Evolutionary conservation across 192 early-diverging fungal species (phyloP).

Genomic region (Podila epicladia): DNA sequence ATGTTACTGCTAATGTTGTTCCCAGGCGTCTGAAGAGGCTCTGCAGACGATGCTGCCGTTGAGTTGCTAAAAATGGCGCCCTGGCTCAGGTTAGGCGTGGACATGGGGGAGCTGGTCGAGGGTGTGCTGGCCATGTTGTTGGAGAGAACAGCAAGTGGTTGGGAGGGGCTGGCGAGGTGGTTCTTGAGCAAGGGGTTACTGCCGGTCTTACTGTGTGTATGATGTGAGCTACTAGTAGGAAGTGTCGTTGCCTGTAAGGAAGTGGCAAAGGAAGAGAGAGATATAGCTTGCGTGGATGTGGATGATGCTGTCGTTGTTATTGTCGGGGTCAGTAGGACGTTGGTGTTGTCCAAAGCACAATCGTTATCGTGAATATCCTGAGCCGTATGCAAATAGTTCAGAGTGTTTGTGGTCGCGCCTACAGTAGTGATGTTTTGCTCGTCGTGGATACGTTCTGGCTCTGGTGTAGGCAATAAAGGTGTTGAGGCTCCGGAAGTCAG

Average conservation of each 20-base stretch:
- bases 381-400: too few species aligned
- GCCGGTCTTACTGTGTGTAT: not conserved
- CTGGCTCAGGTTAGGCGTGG: not conserved
- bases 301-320: not conserved
- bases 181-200: not conserved
- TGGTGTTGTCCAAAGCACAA: not conserved
- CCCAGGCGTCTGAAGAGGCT: not conserved
- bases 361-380: not conserved
- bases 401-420: too few species aligned
- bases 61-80: not conserved
- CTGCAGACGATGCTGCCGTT: conserved; percentile 7
- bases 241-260: not conserved
- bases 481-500: too few species aligned
- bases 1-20: not conserved
- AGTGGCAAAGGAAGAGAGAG: not conserved
- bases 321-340: not conserved
- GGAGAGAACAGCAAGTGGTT: not conserved
- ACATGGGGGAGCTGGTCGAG: not conserved
- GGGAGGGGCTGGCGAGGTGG: not conserved
- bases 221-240: too few species aligned
- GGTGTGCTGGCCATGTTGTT: conserved; percentile 6
- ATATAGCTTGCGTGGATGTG: not conserved
- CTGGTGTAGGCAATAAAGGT: too few species aligned
- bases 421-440: too few species aligned
- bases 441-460: too few species aligned